Conservation (phyloP, 2,329 filamentous ascomycete genomes). For the Bipolaris bicolor region DNA sequence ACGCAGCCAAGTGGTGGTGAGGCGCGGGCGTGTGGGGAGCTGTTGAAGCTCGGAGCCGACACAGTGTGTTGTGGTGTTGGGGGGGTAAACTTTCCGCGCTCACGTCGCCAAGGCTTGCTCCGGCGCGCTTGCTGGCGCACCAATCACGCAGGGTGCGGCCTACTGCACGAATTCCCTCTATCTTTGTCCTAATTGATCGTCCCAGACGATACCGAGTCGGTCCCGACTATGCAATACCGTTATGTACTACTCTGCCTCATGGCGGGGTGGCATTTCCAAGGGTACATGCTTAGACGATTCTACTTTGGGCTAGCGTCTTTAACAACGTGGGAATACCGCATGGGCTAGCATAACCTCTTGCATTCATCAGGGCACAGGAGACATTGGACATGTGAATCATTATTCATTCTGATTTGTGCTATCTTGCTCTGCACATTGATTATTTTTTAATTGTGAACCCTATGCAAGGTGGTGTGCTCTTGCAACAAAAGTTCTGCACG, state of each 20-base stretch:
- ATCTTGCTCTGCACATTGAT: conserved; percentile 23
- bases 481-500: conserved; percentile 20
- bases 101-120: conserved; percentile 23
- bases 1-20: conserved; percentile 32
- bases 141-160: conserved; percentile 10
- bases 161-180: not conserved
- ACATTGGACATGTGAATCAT: conserved; percentile 20
- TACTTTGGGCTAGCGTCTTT: conserved; percentile 11
- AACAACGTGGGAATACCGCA: conserved; percentile 4
- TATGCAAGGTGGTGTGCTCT: conserved; percentile 23
- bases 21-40: conserved; percentile 29
- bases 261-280: conserved; percentile 10
- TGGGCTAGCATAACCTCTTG: conserved; percentile 1
- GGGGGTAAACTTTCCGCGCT: conserved; percentile 20
- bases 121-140: conserved; percentile 20
- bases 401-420: conserved; percentile 34
- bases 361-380: not conserved
- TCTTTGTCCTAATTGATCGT: not conserved
- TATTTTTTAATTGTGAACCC: conserved; percentile 8
- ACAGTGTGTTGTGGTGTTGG: conserved; percentile 23
- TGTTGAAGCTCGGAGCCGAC: conserved; percentile 20
- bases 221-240: not conserved
- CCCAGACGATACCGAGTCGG: not conserved
- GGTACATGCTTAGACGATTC: conserved; percentile 8
- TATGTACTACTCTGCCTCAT: conserved; percentile 6